A percentile compares a stretch with the other conserved stretches of the same genome.
Evolutionary conservation across 2,329 filamentous ascomycete species (phyloP).

Genomic region (Colletotrichum melonis): DNA sequence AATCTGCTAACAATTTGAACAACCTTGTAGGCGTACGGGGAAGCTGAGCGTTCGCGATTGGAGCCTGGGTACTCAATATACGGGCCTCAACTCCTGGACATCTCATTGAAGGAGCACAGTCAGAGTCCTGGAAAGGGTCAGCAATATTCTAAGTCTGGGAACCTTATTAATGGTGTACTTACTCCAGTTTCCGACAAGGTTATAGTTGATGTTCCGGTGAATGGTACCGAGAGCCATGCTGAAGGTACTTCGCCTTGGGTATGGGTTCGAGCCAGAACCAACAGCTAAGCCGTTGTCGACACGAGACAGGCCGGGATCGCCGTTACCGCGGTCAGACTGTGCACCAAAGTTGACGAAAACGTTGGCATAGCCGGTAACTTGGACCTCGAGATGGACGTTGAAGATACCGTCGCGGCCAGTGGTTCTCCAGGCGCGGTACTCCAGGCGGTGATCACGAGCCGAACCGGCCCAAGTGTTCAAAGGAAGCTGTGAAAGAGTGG

Average conservation of each 20-base stretch:
- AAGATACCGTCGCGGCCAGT: not conserved
- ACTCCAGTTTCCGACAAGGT: not conserved
- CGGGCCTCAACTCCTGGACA: no score
- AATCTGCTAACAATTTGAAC: no score
- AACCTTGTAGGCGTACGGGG: no score
- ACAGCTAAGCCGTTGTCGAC: not conserved
- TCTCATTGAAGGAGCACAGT: no score
- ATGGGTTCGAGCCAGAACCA: not conserved
- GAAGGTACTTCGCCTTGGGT: not conserved
- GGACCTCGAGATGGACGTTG: not conserved
- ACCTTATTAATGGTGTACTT: not conserved
- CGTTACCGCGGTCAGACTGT: not conserved
- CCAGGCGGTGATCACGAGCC: not conserved
- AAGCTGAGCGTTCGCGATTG: no score
- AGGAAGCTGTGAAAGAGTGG: not conserved
- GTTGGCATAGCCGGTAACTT: not conserved
- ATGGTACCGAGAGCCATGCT: not conserved
- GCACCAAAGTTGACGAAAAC: not conserved
- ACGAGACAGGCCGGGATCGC: not conserved
- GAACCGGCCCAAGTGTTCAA: not conserved
- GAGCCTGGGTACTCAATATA: no score
- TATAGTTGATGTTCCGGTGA: not conserved
- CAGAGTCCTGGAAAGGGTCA: no score
- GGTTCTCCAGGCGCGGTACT: not conserved
- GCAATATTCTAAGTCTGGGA: no score